Evolutionary conservation across 2,329 filamentous ascomycete genomes (phyloP).

Genomic region (Hymenotorrendiella dingleyae): DNA sequence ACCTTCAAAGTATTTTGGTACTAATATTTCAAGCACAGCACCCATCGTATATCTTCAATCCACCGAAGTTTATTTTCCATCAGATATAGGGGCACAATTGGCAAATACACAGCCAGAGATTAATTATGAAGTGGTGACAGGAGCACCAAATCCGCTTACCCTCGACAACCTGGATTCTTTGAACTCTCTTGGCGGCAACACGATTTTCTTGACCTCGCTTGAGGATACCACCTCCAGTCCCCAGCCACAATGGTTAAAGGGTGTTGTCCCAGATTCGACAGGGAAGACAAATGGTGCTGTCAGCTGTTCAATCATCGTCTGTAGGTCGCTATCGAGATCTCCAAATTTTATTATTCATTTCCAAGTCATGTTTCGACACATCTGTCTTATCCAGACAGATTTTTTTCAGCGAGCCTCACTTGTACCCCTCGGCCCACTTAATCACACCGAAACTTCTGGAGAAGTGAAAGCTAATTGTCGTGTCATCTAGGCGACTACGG

Average conservation of each 20-base stretch:
- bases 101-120: conserved; percentile 36
- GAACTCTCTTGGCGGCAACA: conserved; percentile 32
- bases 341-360: no score
- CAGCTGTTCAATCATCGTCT: no score
- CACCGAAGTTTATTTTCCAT: conserved; percentile 40
- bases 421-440: no score
- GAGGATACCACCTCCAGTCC: no score
- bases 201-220: conserved; percentile 39
- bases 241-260: conserved; percentile 44
- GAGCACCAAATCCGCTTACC: conserved; percentile 30
- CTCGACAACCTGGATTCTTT: conserved; percentile 40
- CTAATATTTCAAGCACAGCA: no score
- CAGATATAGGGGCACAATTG: conserved; percentile 39
- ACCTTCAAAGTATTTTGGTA: no score
- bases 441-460: no score
- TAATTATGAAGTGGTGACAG: conserved; percentile 34
- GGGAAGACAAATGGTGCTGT: no score
- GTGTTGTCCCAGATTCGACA: conserved; percentile 41
- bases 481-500: conserved; percentile 66
- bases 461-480: conserved; percentile 46
- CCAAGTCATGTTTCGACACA: no score
- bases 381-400: no score
- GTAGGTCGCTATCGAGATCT: no score
- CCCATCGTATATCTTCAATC: conserved; percentile 42
- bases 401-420: no score